Evolutionary conservation across 768 basidiomycete genomes (phyloP), one percentile per base, ranked within the genome.

Genomic region (Psilocybe subaeruginosa): DNA sequence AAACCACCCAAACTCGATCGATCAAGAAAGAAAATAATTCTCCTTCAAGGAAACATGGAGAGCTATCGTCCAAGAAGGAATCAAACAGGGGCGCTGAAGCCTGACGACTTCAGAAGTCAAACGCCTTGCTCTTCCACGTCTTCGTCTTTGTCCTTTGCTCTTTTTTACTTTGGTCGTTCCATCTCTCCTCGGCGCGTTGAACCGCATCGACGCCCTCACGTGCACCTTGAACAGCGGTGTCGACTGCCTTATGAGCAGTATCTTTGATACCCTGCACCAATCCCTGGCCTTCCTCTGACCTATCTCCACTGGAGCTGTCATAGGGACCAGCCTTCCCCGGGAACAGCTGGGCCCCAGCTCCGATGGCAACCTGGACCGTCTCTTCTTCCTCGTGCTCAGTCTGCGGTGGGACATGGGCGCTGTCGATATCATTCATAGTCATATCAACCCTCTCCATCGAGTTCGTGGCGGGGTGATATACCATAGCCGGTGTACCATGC

Each of bases 301-400:
- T 65, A 6, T 70, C 69, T 29, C 57, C 65, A 7, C 65, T 43
- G n/a, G 41, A 12, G 14, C 41, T 8, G 14, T 17, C 72, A 55
- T 73, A 72, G 0, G 74, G 67, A 8, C 74, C 74, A 4, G 70
- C 70, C 59, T 76, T 72, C 4, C 71, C 70, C 1, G 74, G 70
- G 64, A 78, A 75, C 29, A 80, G 54, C 58, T 78, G 77, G 1
- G 76, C 61, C 12, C 74, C 76, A 27, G 61, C 70, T 4, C 78
- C 77, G 45, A 78, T 61, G n/a, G 77, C 76, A 29, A 80, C 39
- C 14, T 43, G 41, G 3, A 75, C 66, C 2, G 73, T 73, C 54
- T 75, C 72, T 6, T 66, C 63, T n/a, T 56, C 63, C 19, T 61
- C 55, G n/a, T 41, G 52, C 14, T 63, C 57, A 1, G 50, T 27